Conservation (phyloP, 1,139 yeast genomes). For the Pichia kudriavzevii region DNA sequence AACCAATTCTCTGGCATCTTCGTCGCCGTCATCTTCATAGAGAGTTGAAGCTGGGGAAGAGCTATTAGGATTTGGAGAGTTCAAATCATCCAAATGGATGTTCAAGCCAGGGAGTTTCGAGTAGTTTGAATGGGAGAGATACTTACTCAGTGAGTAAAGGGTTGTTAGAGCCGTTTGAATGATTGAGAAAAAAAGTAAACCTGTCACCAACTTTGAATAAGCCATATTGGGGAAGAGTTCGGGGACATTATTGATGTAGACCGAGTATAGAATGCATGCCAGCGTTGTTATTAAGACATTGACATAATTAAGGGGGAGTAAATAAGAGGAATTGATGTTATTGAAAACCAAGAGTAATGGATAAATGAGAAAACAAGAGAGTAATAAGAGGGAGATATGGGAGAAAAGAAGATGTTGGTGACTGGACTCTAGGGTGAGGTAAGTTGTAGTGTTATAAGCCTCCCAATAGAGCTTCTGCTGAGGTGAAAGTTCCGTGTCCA, state of each 20-base stretch:
- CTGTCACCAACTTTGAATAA: slow-evolving; percentile 58
- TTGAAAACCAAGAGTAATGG: slow-evolving; percentile 67
- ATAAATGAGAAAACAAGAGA: slow-evolving; percentile 50
- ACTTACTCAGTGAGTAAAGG: too few species aligned
- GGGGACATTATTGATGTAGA: slow-evolving; percentile 57
- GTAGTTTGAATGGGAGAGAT: too few species aligned
- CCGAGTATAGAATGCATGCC: slow-evolving; percentile 50
- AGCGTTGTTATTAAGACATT: slow-evolving; percentile 41
- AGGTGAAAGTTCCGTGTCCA: slow-evolving; percentile 60
- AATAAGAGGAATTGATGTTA: slow-evolving; percentile 46
- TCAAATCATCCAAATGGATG: too few species aligned
- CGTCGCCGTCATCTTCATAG: slow-evolving; percentile 27
- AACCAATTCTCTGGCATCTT: slow-evolving; percentile 13
- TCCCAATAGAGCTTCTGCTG: slow-evolving; percentile 77
- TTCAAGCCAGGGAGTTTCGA: too few species aligned
- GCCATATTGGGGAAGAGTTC: slow-evolving; percentile 71
- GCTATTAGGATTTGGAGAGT: too few species aligned
- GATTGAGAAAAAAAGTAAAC: slow-evolving; percentile 45
- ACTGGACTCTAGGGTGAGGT: slow-evolving; percentile 47
- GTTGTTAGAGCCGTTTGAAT: too few species aligned
- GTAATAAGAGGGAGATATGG: slow-evolving; percentile 45
- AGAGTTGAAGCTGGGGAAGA: slow-evolving; percentile 36
- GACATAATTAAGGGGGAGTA: slow-evolving; percentile 43
- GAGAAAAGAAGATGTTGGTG: slow-evolving; percentile 46
- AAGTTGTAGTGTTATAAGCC: slow-evolving; percentile 71